Conservation (phyloP, 805 yeast species). For the Candida khao-thaluensis region DNA sequence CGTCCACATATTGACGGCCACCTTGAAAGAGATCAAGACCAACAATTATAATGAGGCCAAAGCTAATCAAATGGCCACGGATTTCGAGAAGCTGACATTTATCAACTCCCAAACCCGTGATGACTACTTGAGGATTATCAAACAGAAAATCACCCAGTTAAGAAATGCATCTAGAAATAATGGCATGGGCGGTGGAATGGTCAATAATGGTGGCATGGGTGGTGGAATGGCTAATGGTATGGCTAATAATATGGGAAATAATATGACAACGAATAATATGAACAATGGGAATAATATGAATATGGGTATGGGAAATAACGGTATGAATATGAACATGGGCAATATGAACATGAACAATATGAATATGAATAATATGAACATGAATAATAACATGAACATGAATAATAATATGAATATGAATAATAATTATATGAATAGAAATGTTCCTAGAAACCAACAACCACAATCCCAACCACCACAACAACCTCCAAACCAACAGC, state of each 20-base stretch:
- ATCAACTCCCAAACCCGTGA: conserved; percentile 55
- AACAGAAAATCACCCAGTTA: conserved; percentile 37
- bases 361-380: conserved; percentile 5
- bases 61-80: conserved; percentile 54
- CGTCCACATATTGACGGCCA: conserved; percentile 35
- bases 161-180: conserved; percentile 19
- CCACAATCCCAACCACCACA: conserved; percentile 9
- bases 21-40: conserved; percentile 38
- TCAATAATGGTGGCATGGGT: background rate
- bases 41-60: conserved; percentile 33
- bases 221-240: background rate
- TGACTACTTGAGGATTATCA: conserved; percentile 50
- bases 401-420: conserved; percentile 1
- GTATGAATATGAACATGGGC: conserved; percentile 4
- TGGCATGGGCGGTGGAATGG: background rate
- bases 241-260: conserved; percentile 5
- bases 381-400: conserved; percentile 7
- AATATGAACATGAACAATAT: conserved; percentile 4
- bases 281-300: conserved; percentile 5
- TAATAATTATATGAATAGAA: conserved; percentile 2
- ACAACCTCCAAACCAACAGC: conserved; percentile 18
- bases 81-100: conserved; percentile 67
- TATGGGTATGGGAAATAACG: conserved; percentile 1
- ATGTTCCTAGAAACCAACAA: background rate
- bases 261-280: conserved; percentile 1